These are phyloP conservation scores for Barbarea vulgaris DNA, from an alignment of 345 rosid species.

Conservation along the genomic window DNA sequence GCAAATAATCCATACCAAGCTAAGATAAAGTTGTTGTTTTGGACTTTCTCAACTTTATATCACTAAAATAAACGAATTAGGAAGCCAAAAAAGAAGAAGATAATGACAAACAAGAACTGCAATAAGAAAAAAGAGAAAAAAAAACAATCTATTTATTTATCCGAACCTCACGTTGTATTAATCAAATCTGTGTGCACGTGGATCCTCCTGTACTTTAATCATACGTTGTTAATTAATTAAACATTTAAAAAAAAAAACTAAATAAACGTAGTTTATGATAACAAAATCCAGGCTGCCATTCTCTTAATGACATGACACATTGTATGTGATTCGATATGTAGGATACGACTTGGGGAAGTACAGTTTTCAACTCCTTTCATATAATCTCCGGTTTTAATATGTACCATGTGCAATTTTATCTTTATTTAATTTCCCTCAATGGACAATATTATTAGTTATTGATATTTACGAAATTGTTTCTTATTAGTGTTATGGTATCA, in stretches of 20 bases:
- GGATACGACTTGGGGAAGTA: constrained; percentile 28
- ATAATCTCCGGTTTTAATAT: background rate
- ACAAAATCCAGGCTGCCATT: constrained; percentile 46
- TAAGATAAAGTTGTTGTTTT: constrained; percentile 7
- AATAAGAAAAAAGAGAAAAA: background rate
- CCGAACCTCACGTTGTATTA: constrained; percentile 21
- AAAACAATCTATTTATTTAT: background rate
- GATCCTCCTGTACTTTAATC: constrained; percentile 19
- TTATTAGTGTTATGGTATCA: background rate
- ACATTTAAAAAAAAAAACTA: too few relatives aligned
- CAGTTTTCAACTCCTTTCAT: constrained; percentile 24
- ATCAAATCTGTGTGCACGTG: constrained; percentile 38
- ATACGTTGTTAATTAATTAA: background rate
- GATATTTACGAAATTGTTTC: background rate
- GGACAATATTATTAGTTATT: constrained; percentile 4
- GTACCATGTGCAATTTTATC: constrained; percentile 17
- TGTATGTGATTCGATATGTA: constrained; percentile 38
- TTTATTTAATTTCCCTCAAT: background rate
- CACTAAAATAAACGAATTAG: constrained; percentile 12
- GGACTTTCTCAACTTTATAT: background rate
- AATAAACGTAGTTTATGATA: constrained; percentile 13
- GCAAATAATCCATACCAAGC: constrained; percentile 4
- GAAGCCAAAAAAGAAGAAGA: constrained; percentile 6
- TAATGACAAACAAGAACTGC: constrained; percentile 19
- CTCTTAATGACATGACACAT: constrained; percentile 36